Evolutionary conservation across 805 yeast species (phyloP).

Genomic region (Teunomyces lycoperdinae): DNA sequence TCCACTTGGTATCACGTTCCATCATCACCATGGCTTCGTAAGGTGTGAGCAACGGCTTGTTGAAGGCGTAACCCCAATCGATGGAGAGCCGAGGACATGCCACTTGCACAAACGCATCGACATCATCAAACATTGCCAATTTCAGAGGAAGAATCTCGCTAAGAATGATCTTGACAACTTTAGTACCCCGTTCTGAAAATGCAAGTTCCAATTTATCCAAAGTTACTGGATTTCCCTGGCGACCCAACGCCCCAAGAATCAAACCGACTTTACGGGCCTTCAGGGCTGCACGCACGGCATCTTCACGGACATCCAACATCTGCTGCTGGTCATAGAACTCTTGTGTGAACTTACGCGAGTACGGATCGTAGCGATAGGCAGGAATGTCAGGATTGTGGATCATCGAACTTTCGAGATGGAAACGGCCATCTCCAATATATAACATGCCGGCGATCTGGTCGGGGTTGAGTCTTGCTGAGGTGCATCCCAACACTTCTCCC

Average conservation of each 20-base stretch:
- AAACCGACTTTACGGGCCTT: conserved; percentile 70
- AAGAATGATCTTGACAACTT: conserved; percentile 75
- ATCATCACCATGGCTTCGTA: conserved; percentile 93
- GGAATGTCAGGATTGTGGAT: conserved; percentile 92
- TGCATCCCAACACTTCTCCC: conserved; percentile 96
- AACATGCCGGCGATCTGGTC: conserved; percentile 74
- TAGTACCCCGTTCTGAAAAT: conserved; percentile 53
- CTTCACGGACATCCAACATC: conserved; percentile 67
- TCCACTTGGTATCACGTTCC: conserved; percentile 67
- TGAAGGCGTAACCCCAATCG: conserved; percentile 98
- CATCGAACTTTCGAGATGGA: conserved; percentile 94
- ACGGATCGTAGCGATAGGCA: conserved; percentile 94
- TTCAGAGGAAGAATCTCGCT: conserved; percentile 94
- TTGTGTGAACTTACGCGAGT: conserved; percentile 83
- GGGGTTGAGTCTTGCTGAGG: conserved; percentile 75
- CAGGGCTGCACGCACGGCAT: conserved; percentile 66
- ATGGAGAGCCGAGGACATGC: conserved; percentile 96
- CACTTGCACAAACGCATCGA: conserved; percentile 94
- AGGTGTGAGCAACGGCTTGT: conserved; percentile 88
- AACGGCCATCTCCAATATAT: conserved; percentile 94
- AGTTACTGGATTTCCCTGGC: conserved; percentile 89
- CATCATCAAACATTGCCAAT: conserved; percentile 84
- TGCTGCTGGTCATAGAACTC: conserved; percentile 88
- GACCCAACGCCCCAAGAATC: conserved; percentile 88
- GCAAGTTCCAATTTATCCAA: conserved; percentile 60